Base-by-base conservation (phyloP, 2,329 filamentous ascomycete species). In the Pseudogymnoascus sp. region DNA sequence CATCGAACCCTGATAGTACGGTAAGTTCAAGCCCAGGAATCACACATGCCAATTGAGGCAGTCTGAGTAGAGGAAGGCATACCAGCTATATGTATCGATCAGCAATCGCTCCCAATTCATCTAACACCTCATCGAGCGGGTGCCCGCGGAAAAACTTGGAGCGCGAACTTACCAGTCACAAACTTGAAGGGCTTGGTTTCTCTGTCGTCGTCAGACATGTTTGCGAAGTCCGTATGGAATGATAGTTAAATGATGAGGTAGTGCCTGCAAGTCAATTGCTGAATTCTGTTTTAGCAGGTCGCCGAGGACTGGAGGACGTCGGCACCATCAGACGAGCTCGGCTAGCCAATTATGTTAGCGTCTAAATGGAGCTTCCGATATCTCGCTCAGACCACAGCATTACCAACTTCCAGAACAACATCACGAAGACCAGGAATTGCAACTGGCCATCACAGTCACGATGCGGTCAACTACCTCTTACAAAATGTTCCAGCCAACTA, bases 161-260 rank as follows among this genome's bases (percentile, higher is more conserved):
- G 66, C 68, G 64, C 55, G 18, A 37, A 62, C 90, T 78, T 85
- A 96, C 92, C 93, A 82, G 93, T 97, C 75, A 97, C 94, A 82
- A 97, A 97, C 89, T 99, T 99, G 89, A 99, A 99, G 79, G 95
- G 95, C 87, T 97, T 99, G 81, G 92, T 97, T 78, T 96, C 89
- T 75, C 86, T 82, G 74, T 90, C 87, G 73, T 90, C 88, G 80
- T 95, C 90, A 77, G 92, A 88, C 93, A 99, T 99, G 72, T 80
- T 92, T 84, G 78, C 79, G 74, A 75, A 75, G 72, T 69, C 67
- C 70, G 69, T 71, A 69, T 68, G 72, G 58, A 60, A 42, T 61
- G 60, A 61, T 31, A 55, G 40, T 42, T 52, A 15, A 58, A 2
- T 42, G 40, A 52, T 36, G 45, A 55, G 29, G 40, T 13, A 25